These are phyloP conservation scores for Metrosideros polymorpha DNA, from an alignment of 441 rosid species.

Conservation along the genomic window DNA sequence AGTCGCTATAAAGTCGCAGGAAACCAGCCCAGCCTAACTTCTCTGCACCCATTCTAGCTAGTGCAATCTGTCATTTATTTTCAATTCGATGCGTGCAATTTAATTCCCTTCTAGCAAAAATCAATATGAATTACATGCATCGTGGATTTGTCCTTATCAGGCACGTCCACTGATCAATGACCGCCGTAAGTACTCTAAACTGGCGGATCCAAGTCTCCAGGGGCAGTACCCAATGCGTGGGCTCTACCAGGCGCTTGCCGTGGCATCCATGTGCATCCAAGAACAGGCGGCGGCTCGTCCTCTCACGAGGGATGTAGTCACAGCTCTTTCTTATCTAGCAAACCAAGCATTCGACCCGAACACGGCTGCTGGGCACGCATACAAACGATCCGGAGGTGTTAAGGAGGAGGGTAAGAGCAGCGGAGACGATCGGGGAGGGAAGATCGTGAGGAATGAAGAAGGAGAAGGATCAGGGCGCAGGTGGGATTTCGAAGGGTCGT, in stretches of 20 bases:
- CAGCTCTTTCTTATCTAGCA: slow-evolving; percentile 87
- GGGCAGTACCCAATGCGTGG: slow-evolving; percentile 83
- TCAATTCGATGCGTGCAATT: not conserved
- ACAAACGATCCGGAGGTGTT: slow-evolving; percentile 25
- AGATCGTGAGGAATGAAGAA: slow-evolving; percentile 45
- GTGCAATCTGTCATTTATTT: not conserved
- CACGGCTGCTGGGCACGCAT: slow-evolving; percentile 15
- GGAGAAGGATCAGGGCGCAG: slow-evolving; percentile 52
- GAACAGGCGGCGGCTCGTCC: slow-evolving; percentile 97
- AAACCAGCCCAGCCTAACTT: not conserved
- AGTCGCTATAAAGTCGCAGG: not conserved
- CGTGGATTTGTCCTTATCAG: slow-evolving; percentile 24
- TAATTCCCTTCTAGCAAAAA: not conserved
- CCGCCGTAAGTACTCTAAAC: slow-evolving; percentile 60
- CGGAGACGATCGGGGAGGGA: slow-evolving; percentile 54
- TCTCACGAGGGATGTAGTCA: slow-evolving; percentile 84
- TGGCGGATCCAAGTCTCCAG: slow-evolving; percentile 74
- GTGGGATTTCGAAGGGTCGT: slow-evolving; percentile 64
- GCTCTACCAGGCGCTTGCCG: slow-evolving; percentile 90
- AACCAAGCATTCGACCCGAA: slow-evolving; percentile 72
- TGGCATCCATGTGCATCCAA: slow-evolving; percentile 97
- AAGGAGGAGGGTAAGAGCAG: slow-evolving; percentile 45
- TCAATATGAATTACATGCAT: not conserved
- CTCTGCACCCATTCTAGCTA: not conserved
- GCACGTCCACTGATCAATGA: slow-evolving; percentile 86